Conservation (phyloP, 2,329 filamentous ascomycete genomes). For the Aureobasidium lini region DNA sequence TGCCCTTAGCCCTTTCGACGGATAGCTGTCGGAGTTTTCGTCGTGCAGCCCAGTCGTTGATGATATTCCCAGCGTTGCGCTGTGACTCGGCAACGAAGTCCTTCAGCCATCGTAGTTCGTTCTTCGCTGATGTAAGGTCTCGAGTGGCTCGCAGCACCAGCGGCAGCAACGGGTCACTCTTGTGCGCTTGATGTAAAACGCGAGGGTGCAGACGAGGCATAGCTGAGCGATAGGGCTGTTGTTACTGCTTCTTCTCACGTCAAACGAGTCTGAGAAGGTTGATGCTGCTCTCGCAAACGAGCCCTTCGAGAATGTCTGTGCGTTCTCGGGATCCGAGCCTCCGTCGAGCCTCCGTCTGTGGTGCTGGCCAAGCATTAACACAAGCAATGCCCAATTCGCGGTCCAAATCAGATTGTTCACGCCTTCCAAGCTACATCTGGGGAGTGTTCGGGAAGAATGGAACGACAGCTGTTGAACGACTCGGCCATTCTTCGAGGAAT, state of each 20-base stretch:
- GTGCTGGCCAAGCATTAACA: neutral
- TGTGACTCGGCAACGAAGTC: slow-evolving; percentile 39
- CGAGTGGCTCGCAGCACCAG: slow-evolving; percentile 55
- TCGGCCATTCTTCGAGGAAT: neutral
- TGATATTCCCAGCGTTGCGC: neutral
- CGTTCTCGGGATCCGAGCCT: neutral
- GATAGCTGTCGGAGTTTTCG: slow-evolving; percentile 27
- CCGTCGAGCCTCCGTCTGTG: neutral
- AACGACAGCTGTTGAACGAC: neutral
- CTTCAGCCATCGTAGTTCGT: slow-evolving; percentile 67
- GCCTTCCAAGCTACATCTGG: neutral
- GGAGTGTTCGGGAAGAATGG: neutral
- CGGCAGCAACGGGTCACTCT: slow-evolving; percentile 4
- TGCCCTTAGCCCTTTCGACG: slow-evolving; percentile 46
- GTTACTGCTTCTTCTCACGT: neutral
- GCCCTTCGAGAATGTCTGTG: neutral
- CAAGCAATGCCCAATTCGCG: slow-evolving; percentile 1
- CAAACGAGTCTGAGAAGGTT: neutral
- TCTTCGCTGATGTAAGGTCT: slow-evolving; percentile 54
- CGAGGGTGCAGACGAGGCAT: slow-evolving; percentile 11
- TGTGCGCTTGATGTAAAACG: neutral
- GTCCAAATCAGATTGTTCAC: neutral
- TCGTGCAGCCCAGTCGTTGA: slow-evolving; percentile 17
- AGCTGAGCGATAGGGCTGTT: neutral
- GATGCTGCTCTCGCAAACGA: too few relatives aligned